A percentile compares a stretch with the other conserved stretches of the same genome.
Evolutionary conservation across 2,329 filamentous ascomycete species (phyloP).

Genomic region (Penicillium sp.): DNA sequence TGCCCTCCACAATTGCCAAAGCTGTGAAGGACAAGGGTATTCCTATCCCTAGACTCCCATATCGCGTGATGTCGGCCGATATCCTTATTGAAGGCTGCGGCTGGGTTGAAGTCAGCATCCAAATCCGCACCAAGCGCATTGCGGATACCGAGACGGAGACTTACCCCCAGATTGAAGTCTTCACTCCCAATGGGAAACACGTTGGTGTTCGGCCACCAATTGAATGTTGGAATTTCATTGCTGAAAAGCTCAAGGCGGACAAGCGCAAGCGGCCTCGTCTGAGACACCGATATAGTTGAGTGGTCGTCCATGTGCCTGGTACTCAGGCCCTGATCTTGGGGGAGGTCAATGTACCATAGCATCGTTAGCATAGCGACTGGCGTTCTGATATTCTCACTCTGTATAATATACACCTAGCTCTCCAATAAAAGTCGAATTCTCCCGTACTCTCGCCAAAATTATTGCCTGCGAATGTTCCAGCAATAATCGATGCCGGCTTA

Average conservation of each 20-base stretch:
- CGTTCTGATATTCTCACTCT: conserved; percentile 16
- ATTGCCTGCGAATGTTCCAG: background rate
- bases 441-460: background rate
- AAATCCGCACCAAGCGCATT: conserved; percentile 66
- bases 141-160: conserved; percentile 36
- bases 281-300: conserved; percentile 22
- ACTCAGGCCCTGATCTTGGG: background rate
- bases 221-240: conserved; percentile 40
- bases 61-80: conserved; percentile 77
- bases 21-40: conserved; percentile 66
- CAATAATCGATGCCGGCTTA: background rate
- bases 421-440: background rate
- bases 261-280: conserved; percentile 33
- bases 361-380: conserved; percentile 27
- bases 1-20: conserved; percentile 73
- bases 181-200: conserved; percentile 80
- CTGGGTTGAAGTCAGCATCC: conserved; percentile 86
- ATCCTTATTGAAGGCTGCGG: conserved; percentile 89
- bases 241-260: conserved; percentile 37
- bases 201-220: conserved; percentile 55
- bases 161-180: conserved; percentile 75
- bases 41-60: conserved; percentile 62
- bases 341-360: conserved; percentile 22
- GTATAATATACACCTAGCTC: conserved; percentile 11
- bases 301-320: background rate